Evolutionary conservation across 768 basidiomycete species (phyloP).

Genomic region (Phanerodontia chrysosporium): DNA sequence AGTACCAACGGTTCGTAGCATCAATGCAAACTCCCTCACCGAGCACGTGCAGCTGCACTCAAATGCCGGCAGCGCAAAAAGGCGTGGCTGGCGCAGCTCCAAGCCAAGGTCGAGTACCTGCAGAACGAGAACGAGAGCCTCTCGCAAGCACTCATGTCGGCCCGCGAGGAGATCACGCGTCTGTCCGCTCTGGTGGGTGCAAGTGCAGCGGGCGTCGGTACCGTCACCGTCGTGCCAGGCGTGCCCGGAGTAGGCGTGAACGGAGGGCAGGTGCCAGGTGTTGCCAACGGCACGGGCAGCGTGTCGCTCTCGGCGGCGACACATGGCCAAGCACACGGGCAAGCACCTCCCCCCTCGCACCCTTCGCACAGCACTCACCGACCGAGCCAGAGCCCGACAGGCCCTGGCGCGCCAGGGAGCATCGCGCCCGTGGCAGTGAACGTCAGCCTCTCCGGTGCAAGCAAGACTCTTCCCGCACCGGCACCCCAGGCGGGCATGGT

Average conservation of each 20-base stretch:
- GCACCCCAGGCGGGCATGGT: slow-evolving; percentile 14
- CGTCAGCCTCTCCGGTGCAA: slow-evolving; percentile 31
- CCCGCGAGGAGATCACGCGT: slow-evolving; percentile 89
- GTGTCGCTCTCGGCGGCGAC: background rate
- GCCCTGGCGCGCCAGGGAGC: slow-evolving; percentile 21
- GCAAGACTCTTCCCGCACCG: slow-evolving; percentile 30
- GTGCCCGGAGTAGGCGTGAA: slow-evolving; percentile 20
- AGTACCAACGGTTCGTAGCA: slow-evolving; percentile 14
- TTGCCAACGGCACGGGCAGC: background rate
- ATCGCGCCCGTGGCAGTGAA: slow-evolving; percentile 37
- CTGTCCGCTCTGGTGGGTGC: slow-evolving; percentile 69
- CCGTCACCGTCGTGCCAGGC: slow-evolving; percentile 7
- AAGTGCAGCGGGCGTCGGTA: slow-evolving; percentile 33
- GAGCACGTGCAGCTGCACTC: slow-evolving; percentile 66
- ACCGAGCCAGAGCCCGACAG: slow-evolving; percentile 5
- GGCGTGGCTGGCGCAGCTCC: slow-evolving; percentile 90
- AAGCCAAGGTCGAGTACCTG: slow-evolving; percentile 90
- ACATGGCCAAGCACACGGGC: background rate
- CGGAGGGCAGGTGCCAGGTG: slow-evolving; percentile 15
- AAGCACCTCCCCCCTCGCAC: background rate
- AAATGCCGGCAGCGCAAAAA: slow-evolving; percentile 99
- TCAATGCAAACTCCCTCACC: background rate
- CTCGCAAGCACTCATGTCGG: slow-evolving; percentile 76
- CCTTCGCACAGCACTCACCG: background rate
- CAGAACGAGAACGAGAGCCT: slow-evolving; percentile 94